Evolutionary conservation across 257 asterid species (phyloP).

Genomic region (Penstemon barbatus): DNA sequence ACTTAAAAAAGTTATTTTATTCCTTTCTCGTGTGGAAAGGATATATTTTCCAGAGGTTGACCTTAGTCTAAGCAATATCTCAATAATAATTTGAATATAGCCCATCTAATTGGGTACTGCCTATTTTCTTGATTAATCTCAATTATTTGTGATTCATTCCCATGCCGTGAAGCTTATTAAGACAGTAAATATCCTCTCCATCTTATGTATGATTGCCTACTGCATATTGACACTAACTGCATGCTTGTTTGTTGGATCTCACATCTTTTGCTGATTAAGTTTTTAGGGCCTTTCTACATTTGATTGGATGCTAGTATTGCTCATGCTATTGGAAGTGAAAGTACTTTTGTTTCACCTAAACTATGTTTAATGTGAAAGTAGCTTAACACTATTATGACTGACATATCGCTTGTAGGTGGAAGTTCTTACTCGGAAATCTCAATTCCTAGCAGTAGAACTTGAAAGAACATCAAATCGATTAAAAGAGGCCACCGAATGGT

Average conservation of each 20-base stretch:
- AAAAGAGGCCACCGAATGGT: constrained; percentile 85
- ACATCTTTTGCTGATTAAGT: neutral
- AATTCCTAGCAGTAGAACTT: constrained; percentile 78
- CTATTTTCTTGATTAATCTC: neutral
- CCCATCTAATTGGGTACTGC: neutral
- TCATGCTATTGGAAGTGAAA: neutral
- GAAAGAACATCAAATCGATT: constrained; percentile 81
- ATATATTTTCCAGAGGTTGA: neutral
- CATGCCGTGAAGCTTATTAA: neutral
- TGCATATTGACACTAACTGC: neutral
- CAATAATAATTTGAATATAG: neutral
- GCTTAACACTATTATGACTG: constrained; percentile 10
- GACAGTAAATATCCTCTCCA: neutral
- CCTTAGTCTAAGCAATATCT: neutral
- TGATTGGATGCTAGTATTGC: constrained; percentile 17
- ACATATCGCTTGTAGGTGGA: constrained; percentile 55
- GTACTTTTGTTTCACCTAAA: neutral
- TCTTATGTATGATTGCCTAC: neutral
- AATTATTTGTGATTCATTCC: constrained; percentile 14
- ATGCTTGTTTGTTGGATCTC: neutral
- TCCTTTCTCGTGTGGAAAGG: neutral
- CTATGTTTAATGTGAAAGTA: neutral
- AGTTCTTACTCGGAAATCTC: constrained; percentile 75
- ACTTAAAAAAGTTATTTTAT: neutral
- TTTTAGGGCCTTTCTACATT: constrained; percentile 1